These are phyloP conservation scores for Oidium heveae DNA, from an alignment of 2,329 filamentous ascomycete genomes.

Conservation along the genomic window DNA sequence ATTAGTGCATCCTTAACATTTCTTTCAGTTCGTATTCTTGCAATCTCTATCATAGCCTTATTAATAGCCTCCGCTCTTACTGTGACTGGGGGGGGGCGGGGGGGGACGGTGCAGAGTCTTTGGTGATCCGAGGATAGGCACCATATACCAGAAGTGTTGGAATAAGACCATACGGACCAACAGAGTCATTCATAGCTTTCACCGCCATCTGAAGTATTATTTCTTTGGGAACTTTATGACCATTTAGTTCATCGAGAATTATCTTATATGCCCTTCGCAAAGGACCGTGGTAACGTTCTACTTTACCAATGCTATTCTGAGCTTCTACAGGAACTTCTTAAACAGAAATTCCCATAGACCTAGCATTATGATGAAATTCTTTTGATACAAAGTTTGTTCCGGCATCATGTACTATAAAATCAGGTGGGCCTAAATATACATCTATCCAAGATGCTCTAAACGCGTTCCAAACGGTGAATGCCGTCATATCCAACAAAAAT, in stretches of 20 bases:
- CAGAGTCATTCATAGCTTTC: slow-evolving; percentile 1
- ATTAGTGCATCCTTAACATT: neutral
- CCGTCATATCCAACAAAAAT: neutral
- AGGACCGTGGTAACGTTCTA: slow-evolving; percentile 1
- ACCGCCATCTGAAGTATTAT: neutral
- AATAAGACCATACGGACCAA: neutral
- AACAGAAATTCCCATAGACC: neutral
- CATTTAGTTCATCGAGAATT: no score
- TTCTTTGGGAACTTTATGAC: neutral
- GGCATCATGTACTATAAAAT: no score
- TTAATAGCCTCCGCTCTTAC: slow-evolving; percentile 1
- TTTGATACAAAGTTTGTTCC: slow-evolving; percentile 2
- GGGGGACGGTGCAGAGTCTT: neutral
- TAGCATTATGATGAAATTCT: slow-evolving; percentile 1
- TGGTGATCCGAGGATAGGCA: neutral
- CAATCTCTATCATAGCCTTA: slow-evolving; percentile 3
- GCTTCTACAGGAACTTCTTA: neutral
- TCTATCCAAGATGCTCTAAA: no score
- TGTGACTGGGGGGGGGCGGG: no score
- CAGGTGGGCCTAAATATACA: no score
- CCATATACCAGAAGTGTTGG: neutral
- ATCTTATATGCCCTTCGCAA: slow-evolving; percentile 1
- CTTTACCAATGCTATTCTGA: slow-evolving; percentile 1
- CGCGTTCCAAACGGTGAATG: no score
- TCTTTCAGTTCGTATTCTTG: neutral